These are phyloP conservation scores for Aspergillus piperis DNA, from an alignment of 2,329 filamentous ascomycete genomes.

Conservation along the genomic window DNA sequence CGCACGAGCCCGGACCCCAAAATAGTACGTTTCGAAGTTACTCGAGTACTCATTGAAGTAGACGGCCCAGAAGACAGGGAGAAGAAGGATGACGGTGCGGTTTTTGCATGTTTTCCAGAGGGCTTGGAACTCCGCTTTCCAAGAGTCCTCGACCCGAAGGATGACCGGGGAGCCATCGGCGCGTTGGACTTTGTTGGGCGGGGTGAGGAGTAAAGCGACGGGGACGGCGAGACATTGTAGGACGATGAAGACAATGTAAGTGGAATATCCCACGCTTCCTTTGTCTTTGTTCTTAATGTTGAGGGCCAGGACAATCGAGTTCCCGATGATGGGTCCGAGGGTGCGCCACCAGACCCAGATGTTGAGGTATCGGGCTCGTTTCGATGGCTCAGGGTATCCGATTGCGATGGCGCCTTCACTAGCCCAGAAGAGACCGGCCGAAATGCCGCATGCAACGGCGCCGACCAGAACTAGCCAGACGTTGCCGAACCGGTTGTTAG, in stretches of 20 bases:
- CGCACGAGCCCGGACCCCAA: constrained; percentile 50
- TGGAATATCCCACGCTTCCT: constrained; percentile 24
- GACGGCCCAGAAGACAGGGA: constrained; percentile 49
- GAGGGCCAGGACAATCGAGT: constrained; percentile 49
- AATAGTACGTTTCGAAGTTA: constrained; percentile 54
- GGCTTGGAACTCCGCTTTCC: constrained; percentile 42
- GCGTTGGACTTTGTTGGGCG: constrained; percentile 47
- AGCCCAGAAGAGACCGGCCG: constrained; percentile 55
- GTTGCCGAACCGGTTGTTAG: constrained; percentile 46
- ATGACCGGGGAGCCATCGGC: constrained; percentile 44
- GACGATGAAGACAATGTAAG: constrained; percentile 48
- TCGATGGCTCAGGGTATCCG: constrained; percentile 51
- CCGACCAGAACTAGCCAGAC: constrained; percentile 56
- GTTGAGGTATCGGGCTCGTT: constrained; percentile 51
- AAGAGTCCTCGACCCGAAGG: constrained; percentile 40
- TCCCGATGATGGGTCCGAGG: constrained; percentile 52
- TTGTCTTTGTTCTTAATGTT: constrained; percentile 30
- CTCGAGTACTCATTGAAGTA: constrained; percentile 51
- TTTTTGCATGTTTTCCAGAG: constrained; percentile 30
- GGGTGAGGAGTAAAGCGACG: constrained; percentile 42
- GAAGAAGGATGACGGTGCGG: constrained; percentile 35
- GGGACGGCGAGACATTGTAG: constrained; percentile 41
- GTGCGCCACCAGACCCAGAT: constrained; percentile 55
- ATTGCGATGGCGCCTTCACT: constrained; percentile 53
- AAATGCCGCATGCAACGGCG: constrained; percentile 51